Conservation (phyloP, 305 asterid genomes). For the Fraxinus platypoda region DNA sequence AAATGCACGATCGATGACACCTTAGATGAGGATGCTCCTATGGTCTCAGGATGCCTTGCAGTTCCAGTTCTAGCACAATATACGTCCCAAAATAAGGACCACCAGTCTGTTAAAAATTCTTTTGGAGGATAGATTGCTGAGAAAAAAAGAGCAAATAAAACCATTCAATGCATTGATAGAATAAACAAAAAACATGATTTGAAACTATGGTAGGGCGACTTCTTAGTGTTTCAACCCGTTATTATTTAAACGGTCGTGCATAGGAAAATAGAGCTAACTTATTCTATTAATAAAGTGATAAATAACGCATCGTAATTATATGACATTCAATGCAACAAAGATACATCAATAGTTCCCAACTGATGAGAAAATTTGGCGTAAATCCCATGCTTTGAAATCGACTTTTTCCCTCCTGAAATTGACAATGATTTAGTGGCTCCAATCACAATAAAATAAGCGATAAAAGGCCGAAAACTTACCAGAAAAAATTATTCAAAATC, state of each 20-base stretch:
- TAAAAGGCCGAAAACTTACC: conserved; percentile 1
- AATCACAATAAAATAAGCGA: not conserved
- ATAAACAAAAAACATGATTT: not conserved
- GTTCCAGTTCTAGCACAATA: conserved; percentile 10
- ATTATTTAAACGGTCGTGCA: not conserved
- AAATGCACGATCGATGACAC: conserved; percentile 21
- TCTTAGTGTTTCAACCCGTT: not conserved
- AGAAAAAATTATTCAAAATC: not conserved
- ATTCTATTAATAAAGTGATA: not conserved
- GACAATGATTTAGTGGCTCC: not conserved
- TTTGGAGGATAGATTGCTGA: conserved; percentile 38
- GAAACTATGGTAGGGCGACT: not conserved
- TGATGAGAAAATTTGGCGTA: not conserved
- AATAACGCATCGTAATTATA: not conserved
- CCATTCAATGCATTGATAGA: not conserved
- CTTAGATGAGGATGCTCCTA: conserved; percentile 24
- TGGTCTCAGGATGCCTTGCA: not conserved
- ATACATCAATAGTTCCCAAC: not conserved
- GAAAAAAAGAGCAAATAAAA: not conserved
- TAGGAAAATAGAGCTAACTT: not conserved
- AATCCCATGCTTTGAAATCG: not conserved
- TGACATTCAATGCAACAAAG: conserved; percentile 1
- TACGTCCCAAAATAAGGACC: conserved; percentile 51
- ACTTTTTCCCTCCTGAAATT: not conserved
- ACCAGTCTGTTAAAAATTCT: conserved; percentile 56